Evolutionary conservation across 2,329 filamentous ascomycete genomes (phyloP).

Genomic region (Colletotrichum acutatum): DNA sequence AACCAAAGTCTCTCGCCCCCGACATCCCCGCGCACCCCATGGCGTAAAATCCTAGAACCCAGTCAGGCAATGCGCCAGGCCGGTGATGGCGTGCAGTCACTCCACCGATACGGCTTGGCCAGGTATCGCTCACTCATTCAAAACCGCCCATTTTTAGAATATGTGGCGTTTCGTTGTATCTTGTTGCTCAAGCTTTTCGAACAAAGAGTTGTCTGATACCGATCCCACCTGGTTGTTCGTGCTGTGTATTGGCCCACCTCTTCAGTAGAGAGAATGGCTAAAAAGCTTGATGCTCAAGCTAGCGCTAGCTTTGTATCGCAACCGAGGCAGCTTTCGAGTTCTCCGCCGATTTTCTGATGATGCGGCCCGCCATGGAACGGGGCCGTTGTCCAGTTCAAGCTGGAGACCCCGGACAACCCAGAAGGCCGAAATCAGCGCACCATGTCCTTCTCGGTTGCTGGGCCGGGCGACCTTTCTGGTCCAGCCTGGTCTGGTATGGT

Average conservation of each 20-base stretch:
- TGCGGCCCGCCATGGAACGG: constrained; percentile 12
- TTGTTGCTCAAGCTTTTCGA: neutral
- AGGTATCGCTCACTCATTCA: too few relatives aligned
- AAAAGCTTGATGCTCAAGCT: neutral
- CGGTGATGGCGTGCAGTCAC: constrained; percentile 10
- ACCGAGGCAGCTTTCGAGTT: constrained; percentile 6
- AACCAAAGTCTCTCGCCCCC: constrained; percentile 22
- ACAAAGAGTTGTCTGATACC: neutral
- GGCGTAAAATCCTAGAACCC: constrained; percentile 18
- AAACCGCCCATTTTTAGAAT: too few relatives aligned
- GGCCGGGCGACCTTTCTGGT: neutral
- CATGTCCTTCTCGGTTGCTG: neutral
- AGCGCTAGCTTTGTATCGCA: neutral
- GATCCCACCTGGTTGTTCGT: too few relatives aligned
- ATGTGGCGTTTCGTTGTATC: neutral
- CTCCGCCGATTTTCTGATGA: constrained; percentile 28
- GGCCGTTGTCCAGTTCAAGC: neutral
- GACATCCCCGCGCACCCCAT: constrained; percentile 25
- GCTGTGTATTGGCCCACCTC: neutral
- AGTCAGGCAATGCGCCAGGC: neutral
- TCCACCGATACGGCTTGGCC: constrained; percentile 22
- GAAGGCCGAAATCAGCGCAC: constrained; percentile 6
- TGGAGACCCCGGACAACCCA: constrained; percentile 2
- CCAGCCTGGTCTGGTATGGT: neutral
- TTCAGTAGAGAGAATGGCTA: neutral